Percentiles rank a stretch among this genome's conserved stretches.
These are phyloP conservation scores for Excoecaria agallocha DNA, from an alignment of 345 rosid species.

Conservation along the genomic window DNA sequence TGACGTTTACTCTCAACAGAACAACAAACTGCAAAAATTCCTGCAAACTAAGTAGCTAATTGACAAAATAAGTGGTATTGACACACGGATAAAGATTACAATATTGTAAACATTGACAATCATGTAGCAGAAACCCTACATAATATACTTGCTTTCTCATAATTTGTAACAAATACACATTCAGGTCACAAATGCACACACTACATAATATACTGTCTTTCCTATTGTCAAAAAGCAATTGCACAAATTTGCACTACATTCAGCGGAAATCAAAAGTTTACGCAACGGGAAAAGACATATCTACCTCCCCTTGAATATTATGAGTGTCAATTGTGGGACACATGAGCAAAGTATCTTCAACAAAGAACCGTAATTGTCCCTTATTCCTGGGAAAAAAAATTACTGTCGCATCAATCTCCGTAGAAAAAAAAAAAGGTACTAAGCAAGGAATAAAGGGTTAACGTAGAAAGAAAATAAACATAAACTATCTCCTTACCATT, in stretches of 20 bases:
- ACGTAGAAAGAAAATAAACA: not conserved
- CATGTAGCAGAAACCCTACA: not conserved
- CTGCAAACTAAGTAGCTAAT: too few relatives aligned
- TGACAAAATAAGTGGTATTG: not conserved
- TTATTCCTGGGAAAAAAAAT: constrained; percentile 48
- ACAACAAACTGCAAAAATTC: not conserved
- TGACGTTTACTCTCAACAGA: not conserved
- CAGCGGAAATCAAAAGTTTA: constrained; percentile 1
- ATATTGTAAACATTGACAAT: not conserved
- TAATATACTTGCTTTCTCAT: not conserved
- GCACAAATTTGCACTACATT: not conserved
- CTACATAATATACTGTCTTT: not conserved
- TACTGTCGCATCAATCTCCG: constrained; percentile 11
- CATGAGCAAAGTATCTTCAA: constrained; percentile 56
- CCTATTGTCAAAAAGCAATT: not conserved
- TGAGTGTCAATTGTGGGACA: constrained; percentile 42
- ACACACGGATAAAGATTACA: not conserved
- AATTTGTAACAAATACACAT: too few relatives aligned
- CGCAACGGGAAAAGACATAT: constrained; percentile 1
- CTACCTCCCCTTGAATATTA: constrained; percentile 70
- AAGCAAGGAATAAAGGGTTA: not conserved
- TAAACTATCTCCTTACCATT: constrained; percentile 43
- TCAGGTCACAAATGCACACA: not conserved
- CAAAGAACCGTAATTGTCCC: constrained; percentile 51
- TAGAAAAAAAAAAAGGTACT: not conserved